Percentiles rank a stretch among this genome's conserved stretches.
Evolutionary conservation across 495 filamentous ascomycete species (phyloP).

Genomic region (Tuber magnatum): DNA sequence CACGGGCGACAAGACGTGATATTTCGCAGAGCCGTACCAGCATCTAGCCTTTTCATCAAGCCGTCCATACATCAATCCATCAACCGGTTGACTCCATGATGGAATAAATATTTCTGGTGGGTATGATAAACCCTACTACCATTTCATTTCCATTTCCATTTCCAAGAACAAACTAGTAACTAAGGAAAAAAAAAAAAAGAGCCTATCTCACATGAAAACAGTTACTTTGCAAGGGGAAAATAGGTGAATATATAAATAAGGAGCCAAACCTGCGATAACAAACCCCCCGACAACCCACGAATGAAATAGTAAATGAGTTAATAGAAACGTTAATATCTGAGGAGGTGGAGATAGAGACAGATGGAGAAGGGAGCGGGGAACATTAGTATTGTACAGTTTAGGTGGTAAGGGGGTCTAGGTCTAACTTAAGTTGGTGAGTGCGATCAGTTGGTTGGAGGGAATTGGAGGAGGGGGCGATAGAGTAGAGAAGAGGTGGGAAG

Average conservation of each 20-base stretch:
- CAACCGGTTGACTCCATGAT: neutral
- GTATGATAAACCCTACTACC: neutral
- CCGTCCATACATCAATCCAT: neutral
- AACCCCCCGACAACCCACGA: neutral
- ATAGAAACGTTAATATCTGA: neutral
- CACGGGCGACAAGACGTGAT: neutral
- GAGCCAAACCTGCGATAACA: neutral
- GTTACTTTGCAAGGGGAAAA: neutral
- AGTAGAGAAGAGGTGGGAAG: neutral
- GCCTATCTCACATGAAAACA: neutral
- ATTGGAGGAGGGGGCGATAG: neutral
- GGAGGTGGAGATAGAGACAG: neutral
- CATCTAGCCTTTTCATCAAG: neutral
- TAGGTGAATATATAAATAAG: neutral
- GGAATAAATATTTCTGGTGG: neutral
- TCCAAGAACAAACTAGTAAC: neutral
- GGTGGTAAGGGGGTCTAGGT: neutral
- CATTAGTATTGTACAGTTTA: slow-evolving; percentile 2
- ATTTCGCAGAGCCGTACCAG: neutral
- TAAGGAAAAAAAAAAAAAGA: neutral
- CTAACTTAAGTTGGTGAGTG: neutral
- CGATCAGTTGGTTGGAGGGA: neutral
- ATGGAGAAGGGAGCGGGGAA: neutral
- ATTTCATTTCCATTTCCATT: slow-evolving; percentile 3
- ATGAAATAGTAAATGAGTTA: neutral